Evolutionary conservation across 2,329 filamentous ascomycete genomes (phyloP).

Genomic region (Fusarium liriodendri): DNA sequence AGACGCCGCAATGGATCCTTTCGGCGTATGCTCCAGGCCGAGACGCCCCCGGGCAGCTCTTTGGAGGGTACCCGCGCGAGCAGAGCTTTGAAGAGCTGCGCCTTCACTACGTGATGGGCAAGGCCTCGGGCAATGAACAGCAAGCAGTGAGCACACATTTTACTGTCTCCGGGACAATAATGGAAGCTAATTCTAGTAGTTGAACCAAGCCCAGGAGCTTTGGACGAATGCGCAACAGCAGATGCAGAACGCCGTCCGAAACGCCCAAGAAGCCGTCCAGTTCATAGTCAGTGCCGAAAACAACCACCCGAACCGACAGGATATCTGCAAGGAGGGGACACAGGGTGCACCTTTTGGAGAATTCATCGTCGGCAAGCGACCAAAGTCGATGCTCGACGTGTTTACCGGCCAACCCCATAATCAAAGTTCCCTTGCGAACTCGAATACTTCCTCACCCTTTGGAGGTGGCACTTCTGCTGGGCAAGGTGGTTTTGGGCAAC

Average conservation of each 20-base stretch:
- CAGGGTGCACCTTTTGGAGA: conserved; percentile 58
- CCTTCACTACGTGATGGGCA: conserved; percentile 74
- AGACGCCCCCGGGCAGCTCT: conserved; percentile 83
- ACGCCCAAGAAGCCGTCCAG: conserved; percentile 77
- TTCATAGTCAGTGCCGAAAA: conserved; percentile 75
- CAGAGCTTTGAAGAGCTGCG: conserved; percentile 91
- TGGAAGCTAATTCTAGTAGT: conserved; percentile 53
- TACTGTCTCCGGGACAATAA: background rate
- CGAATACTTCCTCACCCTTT: conserved; percentile 44
- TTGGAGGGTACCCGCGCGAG: conserved; percentile 82
- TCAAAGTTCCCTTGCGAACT: conserved; percentile 56
- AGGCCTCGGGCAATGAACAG: conserved; percentile 69
- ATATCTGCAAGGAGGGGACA: conserved; percentile 65
- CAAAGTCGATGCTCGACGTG: conserved; percentile 39
- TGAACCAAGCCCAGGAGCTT: conserved; percentile 69
- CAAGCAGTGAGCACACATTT: conserved; percentile 57
- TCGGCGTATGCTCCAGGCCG: conserved; percentile 85
- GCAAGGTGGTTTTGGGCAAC: conserved; percentile 49
- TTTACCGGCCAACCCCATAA: conserved; percentile 48
- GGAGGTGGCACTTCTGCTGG: conserved; percentile 45
- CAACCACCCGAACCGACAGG: conserved; percentile 79
- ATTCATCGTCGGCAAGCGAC: conserved; percentile 55
- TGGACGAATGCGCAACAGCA: conserved; percentile 75
- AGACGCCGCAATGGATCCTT: conserved; percentile 85
- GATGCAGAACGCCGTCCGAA: conserved; percentile 75